Conservation (phyloP, 78 protist genomes). For the Dictyostelium purpureum region DNA sequence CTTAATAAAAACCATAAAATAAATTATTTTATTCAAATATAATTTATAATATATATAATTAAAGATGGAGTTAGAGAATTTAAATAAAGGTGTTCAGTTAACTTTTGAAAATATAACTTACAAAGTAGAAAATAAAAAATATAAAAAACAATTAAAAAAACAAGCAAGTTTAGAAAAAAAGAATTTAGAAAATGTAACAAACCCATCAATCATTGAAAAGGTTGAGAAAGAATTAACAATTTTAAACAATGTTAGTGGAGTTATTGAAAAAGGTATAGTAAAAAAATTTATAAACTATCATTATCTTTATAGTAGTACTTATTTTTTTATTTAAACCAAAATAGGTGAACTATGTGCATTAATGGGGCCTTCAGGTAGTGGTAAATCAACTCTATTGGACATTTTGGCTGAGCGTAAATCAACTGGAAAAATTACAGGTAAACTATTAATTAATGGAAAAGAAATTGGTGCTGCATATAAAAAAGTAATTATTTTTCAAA, state of each 20-base stretch:
- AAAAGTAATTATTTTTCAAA: neutral
- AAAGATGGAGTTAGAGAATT: too few species aligned
- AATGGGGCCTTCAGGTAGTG: constrained; percentile 86
- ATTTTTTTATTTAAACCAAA: too few species aligned
- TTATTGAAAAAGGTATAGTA: constrained; percentile 9
- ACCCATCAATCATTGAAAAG: too few species aligned
- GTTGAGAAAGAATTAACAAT: constrained; percentile 3
- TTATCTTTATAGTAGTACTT: too few species aligned
- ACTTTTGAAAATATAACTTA: constrained; percentile 15
- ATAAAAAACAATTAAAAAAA: neutral
- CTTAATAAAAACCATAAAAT: too few species aligned
- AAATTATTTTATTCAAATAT: too few species aligned
- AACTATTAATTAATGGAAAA: constrained; percentile 29
- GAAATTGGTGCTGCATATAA: constrained; percentile 24
- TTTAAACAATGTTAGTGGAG: constrained; percentile 15
- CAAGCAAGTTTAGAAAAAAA: neutral
- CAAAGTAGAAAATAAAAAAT: neutral
- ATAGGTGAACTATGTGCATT: too few species aligned
- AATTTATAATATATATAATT: too few species aligned
- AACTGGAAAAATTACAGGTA: constrained; percentile 30
- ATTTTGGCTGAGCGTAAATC: constrained; percentile 69
- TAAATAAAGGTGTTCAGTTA: constrained; percentile 17
- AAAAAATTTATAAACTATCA: too few species aligned
- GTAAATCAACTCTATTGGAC: constrained; percentile 84
- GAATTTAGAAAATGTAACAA: neutral